Evolutionary conservation across 805 yeast species (phyloP).

Genomic region (Ogataea paraovalis): DNA sequence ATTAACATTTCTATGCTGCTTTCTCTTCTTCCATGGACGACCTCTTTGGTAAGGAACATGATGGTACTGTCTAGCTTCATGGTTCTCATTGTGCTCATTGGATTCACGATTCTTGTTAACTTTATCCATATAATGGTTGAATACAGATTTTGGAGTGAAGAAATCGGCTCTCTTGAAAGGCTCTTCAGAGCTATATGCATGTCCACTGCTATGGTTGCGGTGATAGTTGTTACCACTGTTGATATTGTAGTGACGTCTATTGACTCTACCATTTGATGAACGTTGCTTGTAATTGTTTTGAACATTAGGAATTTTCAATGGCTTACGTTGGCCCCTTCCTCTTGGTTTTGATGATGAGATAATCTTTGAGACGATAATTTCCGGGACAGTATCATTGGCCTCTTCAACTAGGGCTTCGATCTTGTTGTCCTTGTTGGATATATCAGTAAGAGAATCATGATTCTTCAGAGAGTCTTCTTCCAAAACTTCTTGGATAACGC

Average conservation of each 20-base stretch:
- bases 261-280: conserved; percentile 20
- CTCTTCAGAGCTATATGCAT: conserved; percentile 18
- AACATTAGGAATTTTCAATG: conserved; percentile 27
- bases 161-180: conserved; percentile 58
- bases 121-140: conserved; percentile 67
- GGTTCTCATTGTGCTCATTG: conserved; percentile 51
- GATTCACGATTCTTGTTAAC: conserved; percentile 39
- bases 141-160: conserved; percentile 74
- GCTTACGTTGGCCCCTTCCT: conserved; percentile 26
- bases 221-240: conserved; percentile 1
- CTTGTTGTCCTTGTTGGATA: conserved; percentile 27
- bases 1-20: conserved; percentile 22
- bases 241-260: conserved; percentile 9
- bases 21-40: conserved; percentile 29
- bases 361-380: conserved; percentile 2
- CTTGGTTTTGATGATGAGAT: conserved; percentile 9
- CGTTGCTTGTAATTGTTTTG: conserved; percentile 13
- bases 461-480: conserved; percentile 7
- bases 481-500: conserved; percentile 14
- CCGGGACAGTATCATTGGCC: conserved; percentile 13
- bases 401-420: conserved; percentile 2
- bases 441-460: conserved; percentile 14
- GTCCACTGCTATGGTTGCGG: conserved; percentile 18
- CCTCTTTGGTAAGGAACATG: conserved; percentile 21
- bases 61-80: conserved; percentile 29